Base-by-base conservation (phyloP, 2,329 filamentous ascomycete genomes). In the Nemania serpens region DNA sequence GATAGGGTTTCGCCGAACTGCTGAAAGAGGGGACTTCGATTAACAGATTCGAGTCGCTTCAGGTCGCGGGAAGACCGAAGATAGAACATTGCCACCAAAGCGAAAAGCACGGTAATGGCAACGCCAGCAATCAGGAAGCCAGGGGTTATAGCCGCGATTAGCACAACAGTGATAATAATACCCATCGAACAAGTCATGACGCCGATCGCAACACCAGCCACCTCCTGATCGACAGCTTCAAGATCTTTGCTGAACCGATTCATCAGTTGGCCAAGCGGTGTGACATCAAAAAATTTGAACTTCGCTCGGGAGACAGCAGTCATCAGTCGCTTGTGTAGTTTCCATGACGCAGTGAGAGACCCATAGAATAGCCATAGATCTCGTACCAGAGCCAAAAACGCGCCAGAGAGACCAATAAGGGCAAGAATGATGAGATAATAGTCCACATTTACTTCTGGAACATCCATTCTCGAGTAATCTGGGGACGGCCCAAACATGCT, bases 191-290 rank as follows among this genome's bases (percentile, higher is more conserved):
- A 89, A n/a, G 81, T 82, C 76, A 89, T 85, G 54, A 89, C 84
- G 55, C 86, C 85, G 68, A 98, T 93, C 20, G 95, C 94, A 42
- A 96, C 88, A 2, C 93, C 92, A 0, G 95, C 93, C 59, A 99
- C 91, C 75, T 99, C 95, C 74, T 99, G 95, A 68, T 99, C 95
- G 18, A 99, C 84, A 11, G 93, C 88, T 75, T 99, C 93, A 13
- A 99, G 85, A 74, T 99, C 95, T 76, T 98, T 98, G 74, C 94
- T 98, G 78, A 99, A 99, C 18, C 95, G 88, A 76, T 99, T 99
- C 89, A 98, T 98, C 70, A 99, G 83, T 76, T 97, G 94, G 12
- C 95, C 95, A 0, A 98, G 84, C 2, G 95, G 95, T 0, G 95
- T 99, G 1, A 94, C 90, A 72, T 99, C 95, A 71, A 99, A 99